phyloP scores from a whole-genome alignment of 768 basidiomycete species.

The Leccinum pellstonianum region DNA sequence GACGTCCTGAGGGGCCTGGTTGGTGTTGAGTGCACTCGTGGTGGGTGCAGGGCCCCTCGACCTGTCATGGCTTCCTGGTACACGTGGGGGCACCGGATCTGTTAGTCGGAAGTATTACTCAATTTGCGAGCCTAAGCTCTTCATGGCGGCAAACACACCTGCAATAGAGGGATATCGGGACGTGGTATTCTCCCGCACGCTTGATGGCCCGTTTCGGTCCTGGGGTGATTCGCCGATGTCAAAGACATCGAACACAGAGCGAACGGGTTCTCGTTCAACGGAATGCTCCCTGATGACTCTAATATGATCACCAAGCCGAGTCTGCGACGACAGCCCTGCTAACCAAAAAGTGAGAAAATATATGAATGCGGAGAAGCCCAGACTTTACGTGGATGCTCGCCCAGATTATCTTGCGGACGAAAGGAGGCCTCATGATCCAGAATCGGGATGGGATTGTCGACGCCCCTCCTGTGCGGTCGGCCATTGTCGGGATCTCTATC shows the following conservation, averaged over 20 bases:
- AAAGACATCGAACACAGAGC: slow-evolving; percentile 32
- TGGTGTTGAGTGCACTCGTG: slow-evolving; percentile 4
- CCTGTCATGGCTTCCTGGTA: slow-evolving; percentile 8
- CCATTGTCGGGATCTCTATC: slow-evolving; percentile 3
- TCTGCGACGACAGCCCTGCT: slow-evolving; percentile 6
- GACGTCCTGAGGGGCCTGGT: slow-evolving; percentile 11
- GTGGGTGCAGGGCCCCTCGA: slow-evolving; percentile 16
- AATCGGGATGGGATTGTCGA: slow-evolving; percentile 6
- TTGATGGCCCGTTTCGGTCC: slow-evolving; percentile 15
- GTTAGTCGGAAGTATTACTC: slow-evolving; percentile 9
- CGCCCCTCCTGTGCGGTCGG: slow-evolving; percentile 8
- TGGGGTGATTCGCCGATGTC: slow-evolving; percentile 23
- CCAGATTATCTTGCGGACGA: slow-evolving; percentile 6
- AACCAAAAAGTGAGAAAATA: background rate
- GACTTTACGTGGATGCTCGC: background rate
- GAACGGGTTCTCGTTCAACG: slow-evolving; percentile 22
- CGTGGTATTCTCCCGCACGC: slow-evolving; percentile 9
- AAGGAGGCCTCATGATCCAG: slow-evolving; percentile 4
- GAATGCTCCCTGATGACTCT: slow-evolving; percentile 25
- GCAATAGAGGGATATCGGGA: slow-evolving; percentile 12
- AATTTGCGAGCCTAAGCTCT: background rate
- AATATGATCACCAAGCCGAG: slow-evolving; percentile 12
- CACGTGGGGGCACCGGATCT: slow-evolving; percentile 21
- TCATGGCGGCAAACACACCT: slow-evolving; percentile 10
- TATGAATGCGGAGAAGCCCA: background rate